Percentiles rank a stretch among this genome's conserved stretches.
These are phyloP conservation scores for Candida corydali DNA, from an alignment of 805 yeast species.

Conservation along the genomic window DNA sequence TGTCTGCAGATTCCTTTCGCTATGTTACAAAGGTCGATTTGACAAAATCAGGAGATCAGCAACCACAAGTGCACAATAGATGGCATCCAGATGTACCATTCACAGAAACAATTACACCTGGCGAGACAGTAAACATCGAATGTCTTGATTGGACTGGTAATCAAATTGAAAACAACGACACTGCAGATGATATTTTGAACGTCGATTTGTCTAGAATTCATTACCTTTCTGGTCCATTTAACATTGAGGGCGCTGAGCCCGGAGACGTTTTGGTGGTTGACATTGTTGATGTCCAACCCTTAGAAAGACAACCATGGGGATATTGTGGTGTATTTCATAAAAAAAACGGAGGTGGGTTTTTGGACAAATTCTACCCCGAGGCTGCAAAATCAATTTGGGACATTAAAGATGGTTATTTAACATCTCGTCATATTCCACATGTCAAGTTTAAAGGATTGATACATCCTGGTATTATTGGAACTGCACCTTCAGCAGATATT, in stretches of 20 bases:
- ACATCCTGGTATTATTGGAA: constrained; percentile 51
- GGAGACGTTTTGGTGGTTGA: constrained; percentile 49
- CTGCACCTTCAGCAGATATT: constrained; percentile 44
- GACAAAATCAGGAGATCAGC: constrained; percentile 42
- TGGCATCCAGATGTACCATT: constrained; percentile 53
- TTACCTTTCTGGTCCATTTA: constrained; percentile 47
- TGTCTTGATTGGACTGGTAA: constrained; percentile 56
- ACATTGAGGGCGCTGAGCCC: constrained; percentile 40
- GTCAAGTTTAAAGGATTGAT: constrained; percentile 47
- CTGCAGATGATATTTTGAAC: constrained; percentile 45
- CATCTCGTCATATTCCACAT: constrained; percentile 48
- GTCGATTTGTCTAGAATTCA: constrained; percentile 45
- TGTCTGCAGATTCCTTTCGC: constrained; percentile 22
- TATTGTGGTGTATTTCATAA: constrained; percentile 47
- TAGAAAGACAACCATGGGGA: constrained; percentile 52
- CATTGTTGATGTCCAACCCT: constrained; percentile 49
- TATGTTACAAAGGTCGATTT: constrained; percentile 40
- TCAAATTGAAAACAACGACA: constrained; percentile 43
- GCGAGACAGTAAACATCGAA: constrained; percentile 44
- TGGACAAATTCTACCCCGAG: constrained; percentile 46
- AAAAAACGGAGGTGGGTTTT: constrained; percentile 49
- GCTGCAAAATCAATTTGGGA: constrained; percentile 52
- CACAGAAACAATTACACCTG: constrained; percentile 34
- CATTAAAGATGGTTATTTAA: constrained; percentile 47
- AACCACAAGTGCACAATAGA: constrained; percentile 46